Percentiles rank a stretch among this genome's conserved stretches.
These are phyloP conservation scores for Paecilomyces formosus DNA, from an alignment of 2,329 filamentous ascomycete genomes.

Conservation along the genomic window DNA sequence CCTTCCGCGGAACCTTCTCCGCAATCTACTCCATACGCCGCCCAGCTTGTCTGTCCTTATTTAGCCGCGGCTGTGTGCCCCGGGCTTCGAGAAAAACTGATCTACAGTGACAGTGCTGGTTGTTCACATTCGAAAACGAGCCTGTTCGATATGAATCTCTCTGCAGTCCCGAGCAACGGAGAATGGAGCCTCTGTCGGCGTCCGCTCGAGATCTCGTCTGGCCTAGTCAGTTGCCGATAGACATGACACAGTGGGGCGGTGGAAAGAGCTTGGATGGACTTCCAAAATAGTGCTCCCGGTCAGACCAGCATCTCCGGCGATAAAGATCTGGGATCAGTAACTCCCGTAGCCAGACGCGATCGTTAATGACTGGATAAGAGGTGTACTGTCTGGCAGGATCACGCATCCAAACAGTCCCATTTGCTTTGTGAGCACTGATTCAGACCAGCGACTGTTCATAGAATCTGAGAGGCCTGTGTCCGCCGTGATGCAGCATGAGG, in stretches of 20 bases:
- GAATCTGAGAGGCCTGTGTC: background rate
- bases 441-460: background rate
- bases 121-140: background rate
- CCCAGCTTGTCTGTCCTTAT: background rate
- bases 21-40: background rate
- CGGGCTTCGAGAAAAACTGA: background rate
- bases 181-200: background rate
- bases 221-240: slow-evolving; percentile 11
- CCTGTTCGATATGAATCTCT: background rate
- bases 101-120: background rate
- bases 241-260: slow-evolving; percentile 17
- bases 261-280: slow-evolving; percentile 11
- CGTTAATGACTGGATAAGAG: no score
- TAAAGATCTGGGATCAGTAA: background rate
- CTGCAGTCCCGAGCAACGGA: background rate
- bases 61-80: background rate
- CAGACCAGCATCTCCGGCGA: slow-evolving; percentile 8
- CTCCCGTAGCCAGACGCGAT: background rate
- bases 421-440: background rate
- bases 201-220: background rate
- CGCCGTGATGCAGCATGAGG: background rate
- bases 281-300: slow-evolving; percentile 27
- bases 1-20: background rate
- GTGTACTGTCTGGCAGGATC: background rate
- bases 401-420: background rate